Conservation (phyloP, 176 grass and related monocot species). For the Oryza australiensis region DNA sequence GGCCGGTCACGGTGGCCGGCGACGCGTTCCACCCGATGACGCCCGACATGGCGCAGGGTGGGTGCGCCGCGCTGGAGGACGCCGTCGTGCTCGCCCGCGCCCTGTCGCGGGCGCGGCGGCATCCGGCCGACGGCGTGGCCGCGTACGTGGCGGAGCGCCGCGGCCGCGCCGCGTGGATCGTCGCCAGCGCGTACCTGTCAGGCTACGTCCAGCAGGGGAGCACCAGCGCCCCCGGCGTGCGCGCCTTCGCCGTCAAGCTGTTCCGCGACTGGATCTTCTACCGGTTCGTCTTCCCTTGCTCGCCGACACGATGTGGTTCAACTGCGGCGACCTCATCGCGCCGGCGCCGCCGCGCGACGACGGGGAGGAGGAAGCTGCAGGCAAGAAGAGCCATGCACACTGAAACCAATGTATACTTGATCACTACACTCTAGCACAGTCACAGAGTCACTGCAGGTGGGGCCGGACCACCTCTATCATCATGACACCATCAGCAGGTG, state of each 20-base stretch:
- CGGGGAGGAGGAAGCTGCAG: background rate
- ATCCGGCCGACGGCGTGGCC: constrained; percentile 1
- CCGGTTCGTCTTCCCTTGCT: constrained; percentile 49
- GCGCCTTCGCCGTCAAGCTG: constrained; percentile 17
- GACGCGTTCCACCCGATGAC: constrained; percentile 70
- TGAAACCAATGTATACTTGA: too few species aligned
- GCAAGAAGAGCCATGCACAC: background rate
- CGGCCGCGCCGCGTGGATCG: constrained; percentile 41
- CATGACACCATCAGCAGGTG: background rate
- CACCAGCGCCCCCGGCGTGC: constrained; percentile 21
- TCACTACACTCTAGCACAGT: too few species aligned
- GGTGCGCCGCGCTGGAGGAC: constrained; percentile 60
- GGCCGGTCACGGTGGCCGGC: constrained; percentile 46
- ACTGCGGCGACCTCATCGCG: constrained; percentile 44
- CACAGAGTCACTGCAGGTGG: background rate
- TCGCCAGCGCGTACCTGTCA: constrained; percentile 27
- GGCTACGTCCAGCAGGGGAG: constrained; percentile 59
- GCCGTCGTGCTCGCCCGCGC: constrained; percentile 39
- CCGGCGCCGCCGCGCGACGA: background rate
- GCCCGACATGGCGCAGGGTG: constrained; percentile 57
- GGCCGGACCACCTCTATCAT: background rate
- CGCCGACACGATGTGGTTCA: constrained; percentile 37
- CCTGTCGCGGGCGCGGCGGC: background rate
- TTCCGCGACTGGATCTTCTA: constrained; percentile 59
- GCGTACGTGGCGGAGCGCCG: constrained; percentile 35